Base-by-base conservation (phyloP, 2,329 filamentous ascomycete species). In the Colletotrichum theobromicola region DNA sequence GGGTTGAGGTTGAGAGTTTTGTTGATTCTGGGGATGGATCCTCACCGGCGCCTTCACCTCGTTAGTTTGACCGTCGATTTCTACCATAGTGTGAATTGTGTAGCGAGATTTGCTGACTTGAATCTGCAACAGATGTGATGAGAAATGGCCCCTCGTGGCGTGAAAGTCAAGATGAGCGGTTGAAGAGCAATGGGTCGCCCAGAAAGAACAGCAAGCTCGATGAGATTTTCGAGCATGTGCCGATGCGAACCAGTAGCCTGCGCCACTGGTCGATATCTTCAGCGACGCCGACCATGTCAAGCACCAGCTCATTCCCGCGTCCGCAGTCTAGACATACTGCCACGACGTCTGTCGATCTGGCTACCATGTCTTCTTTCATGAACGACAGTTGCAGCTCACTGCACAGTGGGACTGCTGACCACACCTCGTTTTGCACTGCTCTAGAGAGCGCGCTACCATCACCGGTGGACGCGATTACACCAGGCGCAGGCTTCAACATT, bases 291-390 rank as follows among this genome's bases (percentile, higher is more conserved):
- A 83, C 79, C 3, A 80, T 82, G 16, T 86, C 85, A 5, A 86
- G 84, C 64, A 77, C 81, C 28, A 84, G 84, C 67, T 87, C 86
- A 16, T 84, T 83, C n/a, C 78, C 75, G 5, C 80, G 85, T 3
- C 84, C 86, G 1, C 81, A 82, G 32, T 88, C 87, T 3, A 83
- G 81, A 28, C 85, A 87, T 69, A 88, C 87, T 0, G 82, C 84
- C 10, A 84, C 83, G 32, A 88, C 87, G 0, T 88, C 87, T 0
- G 79, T 88, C 53, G 86, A 88, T 75, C 76, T 85, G 16, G 76
- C 77, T 6, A 78, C 76, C 12, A 69, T 76, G 24, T 77, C 76
- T 1, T 76, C 78, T 0, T 67, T 70, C 9, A 64, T 61, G 28
- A 68, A 66, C 28, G 70, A 67, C 2, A 78, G 76, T 37, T 58